Evolutionary conservation across 2,329 filamentous ascomycete species (phyloP), one percentile per base, ranked within the genome.

Genomic region (Zymoseptoria passerinii): DNA sequence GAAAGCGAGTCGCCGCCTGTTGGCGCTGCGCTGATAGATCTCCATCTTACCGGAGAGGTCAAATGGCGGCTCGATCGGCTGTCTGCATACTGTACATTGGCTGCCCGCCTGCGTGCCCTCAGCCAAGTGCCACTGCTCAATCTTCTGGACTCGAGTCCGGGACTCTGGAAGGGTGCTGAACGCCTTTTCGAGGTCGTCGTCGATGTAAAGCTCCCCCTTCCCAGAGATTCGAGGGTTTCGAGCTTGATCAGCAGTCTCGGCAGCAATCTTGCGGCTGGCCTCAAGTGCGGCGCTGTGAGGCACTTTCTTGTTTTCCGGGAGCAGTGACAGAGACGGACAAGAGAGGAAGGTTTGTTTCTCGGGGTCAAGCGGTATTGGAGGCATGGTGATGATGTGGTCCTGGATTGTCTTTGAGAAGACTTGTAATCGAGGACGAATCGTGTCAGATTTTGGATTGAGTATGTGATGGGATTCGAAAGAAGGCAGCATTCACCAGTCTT

Each of bases 311-410:
- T 23, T 4, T 23, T 23, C 23, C 2, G 23, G 23, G 23, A 23
- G 23, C 4, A 23, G 23, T 23, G 23, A 23, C 23, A 23, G 10
- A 16, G 35, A 44, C 16, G 52, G 10, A 49, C 28, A 28, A 4
- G 29, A 13, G 50, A 69, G 63, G 9, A 69, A 61, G 2, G 67
- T 66, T 53, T 66, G 67, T 56, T 69, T 68, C 59, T 69, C 67
- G 57, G 59, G 63, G 29, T 63, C 58, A 16, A 44, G 35, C 13
- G 35, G 35, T 4, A 44, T 44, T n/a, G 35, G 35, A n/a, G 35
- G 16, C 35, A 44, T 44, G 13, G 13, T 44, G 35, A 6, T 16
- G 4, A 5, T 5, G 35, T 44, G n/a, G 10, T 44, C n/a, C 13
- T n/a, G n/a, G n/a, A n/a, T n/a, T 5, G 7, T 13, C 16, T 6